Conservation (phyloP, 192 early-diverging fungal species). For the Backusella mclennaniae region DNA sequence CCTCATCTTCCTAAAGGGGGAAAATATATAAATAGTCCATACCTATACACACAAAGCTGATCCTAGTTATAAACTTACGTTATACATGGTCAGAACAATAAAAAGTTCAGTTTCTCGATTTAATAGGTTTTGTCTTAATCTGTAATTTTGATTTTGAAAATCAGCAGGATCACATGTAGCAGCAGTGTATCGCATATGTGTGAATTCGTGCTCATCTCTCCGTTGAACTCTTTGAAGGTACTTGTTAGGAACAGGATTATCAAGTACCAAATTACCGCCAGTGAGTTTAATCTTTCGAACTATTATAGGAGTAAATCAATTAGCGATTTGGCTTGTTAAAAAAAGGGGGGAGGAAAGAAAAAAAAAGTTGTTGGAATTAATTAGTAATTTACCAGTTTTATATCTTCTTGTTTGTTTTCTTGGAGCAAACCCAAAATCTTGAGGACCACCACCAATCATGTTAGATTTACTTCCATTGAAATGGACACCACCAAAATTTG, state of each 20-base stretch:
- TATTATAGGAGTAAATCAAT: neutral
- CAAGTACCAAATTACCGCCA: slow-evolving; percentile 68
- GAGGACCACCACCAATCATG: slow-evolving; percentile 11
- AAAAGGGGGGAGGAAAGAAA: neutral
- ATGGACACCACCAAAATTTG: neutral
- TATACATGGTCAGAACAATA: slow-evolving; percentile 78
- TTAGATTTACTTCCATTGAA: neutral
- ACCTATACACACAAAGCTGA: neutral
- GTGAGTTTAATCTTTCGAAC: slow-evolving; percentile 60
- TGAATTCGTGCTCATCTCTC: slow-evolving; percentile 64
- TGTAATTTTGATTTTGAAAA: slow-evolving; percentile 58
- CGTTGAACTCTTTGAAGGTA: slow-evolving; percentile 52
- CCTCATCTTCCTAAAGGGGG: slow-evolving; percentile 72
- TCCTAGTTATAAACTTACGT: slow-evolving; percentile 35
- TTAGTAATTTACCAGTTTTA: slow-evolving; percentile 38
- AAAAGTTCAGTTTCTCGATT: slow-evolving; percentile 63
- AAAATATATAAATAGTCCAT: slow-evolving; percentile 1
- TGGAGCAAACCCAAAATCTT: slow-evolving; percentile 24
- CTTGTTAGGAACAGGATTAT: slow-evolving; percentile 61
- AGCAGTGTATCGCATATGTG: slow-evolving; percentile 73
- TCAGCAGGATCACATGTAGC: slow-evolving; percentile 67
- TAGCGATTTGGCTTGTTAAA: neutral
- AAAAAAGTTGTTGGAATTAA: neutral
- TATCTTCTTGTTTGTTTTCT: slow-evolving; percentile 43
- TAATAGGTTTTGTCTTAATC: slow-evolving; percentile 53